phyloP scores from a whole-genome alignment of 495 filamentous ascomycete genomes.

The Penicillium longicatenatum region DNA sequence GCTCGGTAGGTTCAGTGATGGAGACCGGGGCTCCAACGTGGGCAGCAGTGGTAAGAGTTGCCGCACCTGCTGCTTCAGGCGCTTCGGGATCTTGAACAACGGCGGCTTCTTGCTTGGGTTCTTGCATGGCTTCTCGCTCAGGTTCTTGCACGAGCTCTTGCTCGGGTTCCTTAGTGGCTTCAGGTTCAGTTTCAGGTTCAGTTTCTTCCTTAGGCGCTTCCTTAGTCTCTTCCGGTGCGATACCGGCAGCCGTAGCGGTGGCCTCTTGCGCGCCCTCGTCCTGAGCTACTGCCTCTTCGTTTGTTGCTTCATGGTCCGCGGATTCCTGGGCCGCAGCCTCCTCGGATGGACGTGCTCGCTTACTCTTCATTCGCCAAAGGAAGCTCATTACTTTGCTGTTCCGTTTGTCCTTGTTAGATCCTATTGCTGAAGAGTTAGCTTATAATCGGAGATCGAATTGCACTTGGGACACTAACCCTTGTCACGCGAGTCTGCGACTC shows the following conservation, averaged over 20 bases:
- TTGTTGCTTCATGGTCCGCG: background rate
- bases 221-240: background rate
- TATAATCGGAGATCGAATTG: background rate
- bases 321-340: background rate
- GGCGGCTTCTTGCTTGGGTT: background rate
- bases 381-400: slow-evolving; percentile 30
- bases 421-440: background rate
- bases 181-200: background rate
- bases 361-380: slow-evolving; percentile 35
- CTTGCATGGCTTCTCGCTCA: background rate
- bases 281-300: slow-evolving; percentile 3
- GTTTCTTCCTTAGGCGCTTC: background rate
- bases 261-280: slow-evolving; percentile 6
- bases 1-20: slow-evolving; percentile 2
- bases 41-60: slow-evolving; percentile 11
- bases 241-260: background rate
- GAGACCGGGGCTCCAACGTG: slow-evolving; percentile 12
- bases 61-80: slow-evolving; percentile 10
- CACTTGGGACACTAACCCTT: slow-evolving; percentile 44
- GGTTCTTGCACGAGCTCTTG: background rate
- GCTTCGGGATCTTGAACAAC: slow-evolving; percentile 4
- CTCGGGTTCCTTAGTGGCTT: background rate
- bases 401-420: slow-evolving; percentile 25
- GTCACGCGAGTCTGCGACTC: slow-evolving; percentile 40
- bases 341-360: slow-evolving; percentile 10